Percentiles rank a stretch among this genome's conserved stretches.
Conservation (phyloP, 768 basidiomycete species). For the Fomitopsis serialis region DNA sequence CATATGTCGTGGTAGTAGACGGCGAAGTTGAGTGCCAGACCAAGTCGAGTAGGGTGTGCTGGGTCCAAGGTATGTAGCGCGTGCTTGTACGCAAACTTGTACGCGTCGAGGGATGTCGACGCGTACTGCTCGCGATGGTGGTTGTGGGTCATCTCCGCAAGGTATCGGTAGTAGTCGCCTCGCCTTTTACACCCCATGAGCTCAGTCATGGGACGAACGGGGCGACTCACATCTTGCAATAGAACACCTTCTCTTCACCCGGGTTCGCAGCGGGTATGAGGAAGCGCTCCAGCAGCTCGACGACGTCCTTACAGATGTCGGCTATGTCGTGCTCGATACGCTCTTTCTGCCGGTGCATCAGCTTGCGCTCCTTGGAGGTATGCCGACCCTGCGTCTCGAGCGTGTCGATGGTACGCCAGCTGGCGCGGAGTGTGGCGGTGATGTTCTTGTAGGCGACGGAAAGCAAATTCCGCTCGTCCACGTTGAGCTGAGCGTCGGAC, state of each 20-base stretch:
- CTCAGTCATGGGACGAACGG: slow-evolving; percentile 2
- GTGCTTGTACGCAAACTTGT: slow-evolving; percentile 83
- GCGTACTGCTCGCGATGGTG: slow-evolving; percentile 65
- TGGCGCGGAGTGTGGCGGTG: slow-evolving; percentile 76
- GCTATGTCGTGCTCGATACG: slow-evolving; percentile 75
- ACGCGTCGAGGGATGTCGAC: slow-evolving; percentile 74
- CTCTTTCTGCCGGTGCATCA: slow-evolving; percentile 69
- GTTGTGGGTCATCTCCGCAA: slow-evolving; percentile 78
- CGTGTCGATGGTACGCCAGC: slow-evolving; percentile 78
- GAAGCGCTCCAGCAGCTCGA: slow-evolving; percentile 56
- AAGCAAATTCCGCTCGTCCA: slow-evolving; percentile 85
- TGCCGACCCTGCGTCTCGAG: slow-evolving; percentile 60
- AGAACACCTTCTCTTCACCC: slow-evolving; percentile 85
- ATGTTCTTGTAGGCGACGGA: slow-evolving; percentile 91
- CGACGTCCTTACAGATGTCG: slow-evolving; percentile 75
- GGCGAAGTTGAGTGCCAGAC: slow-evolving; percentile 88
- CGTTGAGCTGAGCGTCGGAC: slow-evolving; percentile 62
- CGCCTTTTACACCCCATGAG: slow-evolving; percentile 41
- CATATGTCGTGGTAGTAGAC: slow-evolving; percentile 90
- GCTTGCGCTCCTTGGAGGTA: slow-evolving; percentile 49
- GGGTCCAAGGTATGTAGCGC: slow-evolving; percentile 68
- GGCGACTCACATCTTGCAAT: slow-evolving; percentile 75
- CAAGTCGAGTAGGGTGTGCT: slow-evolving; percentile 82
- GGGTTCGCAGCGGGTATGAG: slow-evolving; percentile 57
- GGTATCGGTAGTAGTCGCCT: slow-evolving; percentile 89